Percentiles rank a stretch among this genome's conserved stretches.
phyloP scores from a whole-genome alignment of 2,329 filamentous ascomycete species.

The Fulvia fulva region DNA sequence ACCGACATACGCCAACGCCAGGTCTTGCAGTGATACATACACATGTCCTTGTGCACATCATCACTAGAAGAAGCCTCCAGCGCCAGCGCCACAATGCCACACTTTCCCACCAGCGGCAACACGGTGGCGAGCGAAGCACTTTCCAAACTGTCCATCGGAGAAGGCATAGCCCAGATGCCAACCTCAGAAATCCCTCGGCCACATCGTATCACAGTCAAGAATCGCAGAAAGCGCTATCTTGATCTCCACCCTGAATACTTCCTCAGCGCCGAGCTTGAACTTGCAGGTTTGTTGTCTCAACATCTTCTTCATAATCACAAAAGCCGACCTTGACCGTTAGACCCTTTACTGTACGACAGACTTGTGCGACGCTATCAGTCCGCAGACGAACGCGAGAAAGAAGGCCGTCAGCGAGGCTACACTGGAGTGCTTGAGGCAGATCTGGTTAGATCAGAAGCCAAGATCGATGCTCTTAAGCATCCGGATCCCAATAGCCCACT shows the following conservation, averaged over 20 bases:
- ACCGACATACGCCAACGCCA: too few species aligned
- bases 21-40: too few species aligned
- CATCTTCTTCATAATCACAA: slow-evolving; percentile 3
- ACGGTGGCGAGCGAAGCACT: background rate
- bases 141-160: background rate
- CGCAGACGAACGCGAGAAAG: slow-evolving; percentile 66
- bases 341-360: slow-evolving; percentile 77
- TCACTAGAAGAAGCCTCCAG: too few species aligned
- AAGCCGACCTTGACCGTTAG: slow-evolving; percentile 36
- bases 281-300: slow-evolving; percentile 47
- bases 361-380: slow-evolving; percentile 75
- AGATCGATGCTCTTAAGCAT: slow-evolving; percentile 60
- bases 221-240: slow-evolving; percentile 73
- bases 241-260: slow-evolving; percentile 71
- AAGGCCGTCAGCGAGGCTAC: slow-evolving; percentile 71
- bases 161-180: background rate
- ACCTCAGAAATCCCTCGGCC: background rate
- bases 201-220: slow-evolving; percentile 49
- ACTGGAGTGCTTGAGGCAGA: slow-evolving; percentile 75
- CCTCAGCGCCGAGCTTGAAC: slow-evolving; percentile 54
- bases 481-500: slow-evolving; percentile 50
- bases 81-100: background rate
- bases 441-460: slow-evolving; percentile 70
- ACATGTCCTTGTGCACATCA: too few species aligned
- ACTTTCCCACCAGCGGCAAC: background rate